Evolutionary conservation across 2,329 filamentous ascomycete genomes (phyloP).

Genomic region (Xylaria sp.): DNA sequence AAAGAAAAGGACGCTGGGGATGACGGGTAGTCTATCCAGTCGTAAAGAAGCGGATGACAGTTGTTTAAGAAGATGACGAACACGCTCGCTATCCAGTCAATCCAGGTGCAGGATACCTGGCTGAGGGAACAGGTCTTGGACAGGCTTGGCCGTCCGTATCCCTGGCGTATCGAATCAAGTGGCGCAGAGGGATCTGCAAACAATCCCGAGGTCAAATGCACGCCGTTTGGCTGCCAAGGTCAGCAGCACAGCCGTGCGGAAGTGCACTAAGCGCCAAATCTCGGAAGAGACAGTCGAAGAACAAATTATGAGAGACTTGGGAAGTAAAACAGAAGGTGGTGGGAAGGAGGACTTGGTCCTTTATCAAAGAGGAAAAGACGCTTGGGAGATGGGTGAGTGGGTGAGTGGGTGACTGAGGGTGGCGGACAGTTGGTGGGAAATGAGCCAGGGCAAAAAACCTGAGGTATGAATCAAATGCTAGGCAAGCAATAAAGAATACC

Average conservation of each 20-base stretch:
- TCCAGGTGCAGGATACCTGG: constrained; percentile 10
- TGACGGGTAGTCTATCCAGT: constrained; percentile 3
- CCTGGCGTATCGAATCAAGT: constrained; percentile 35
- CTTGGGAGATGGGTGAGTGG: constrained; percentile 11
- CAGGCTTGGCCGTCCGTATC: constrained; percentile 34
- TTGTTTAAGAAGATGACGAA: constrained; percentile 12
- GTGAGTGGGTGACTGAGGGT: constrained; percentile 15
- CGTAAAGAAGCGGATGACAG: background rate
- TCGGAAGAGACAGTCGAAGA: background rate
- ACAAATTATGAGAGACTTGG: background rate
- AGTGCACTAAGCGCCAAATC: background rate
- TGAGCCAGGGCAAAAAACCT: constrained; percentile 20
- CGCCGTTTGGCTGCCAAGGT: constrained; percentile 9
- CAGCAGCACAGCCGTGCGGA: constrained; percentile 2
- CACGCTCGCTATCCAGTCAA: constrained; percentile 13
- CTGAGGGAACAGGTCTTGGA: constrained; percentile 31
- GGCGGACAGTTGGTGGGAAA: constrained; percentile 24
- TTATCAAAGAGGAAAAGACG: constrained; percentile 10
- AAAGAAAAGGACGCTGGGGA: constrained; percentile 19
- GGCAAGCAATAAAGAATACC: no score
- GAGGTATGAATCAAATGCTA: constrained; percentile 16
- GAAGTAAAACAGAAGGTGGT: background rate
- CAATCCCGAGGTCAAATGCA: constrained; percentile 15
- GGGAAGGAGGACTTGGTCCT: constrained; percentile 6
- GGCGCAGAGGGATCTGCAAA: constrained; percentile 28